Evolutionary conservation across 306 rosid genomes (phyloP).

Genomic region (Vachellia collinsii): DNA sequence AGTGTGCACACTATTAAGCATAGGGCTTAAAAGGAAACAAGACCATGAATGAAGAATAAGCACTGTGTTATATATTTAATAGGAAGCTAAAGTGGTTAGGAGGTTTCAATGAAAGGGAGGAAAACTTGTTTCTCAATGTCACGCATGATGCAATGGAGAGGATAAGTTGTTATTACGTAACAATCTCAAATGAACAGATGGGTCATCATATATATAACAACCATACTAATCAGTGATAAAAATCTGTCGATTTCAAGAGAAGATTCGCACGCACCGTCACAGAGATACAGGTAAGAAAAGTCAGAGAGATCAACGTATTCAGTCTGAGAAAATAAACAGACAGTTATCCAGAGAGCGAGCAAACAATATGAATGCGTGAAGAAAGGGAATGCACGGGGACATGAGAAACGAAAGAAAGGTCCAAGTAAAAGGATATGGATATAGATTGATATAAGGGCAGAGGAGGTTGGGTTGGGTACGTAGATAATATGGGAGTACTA

Average conservation of each 20-base stretch:
- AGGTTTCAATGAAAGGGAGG: background rate
- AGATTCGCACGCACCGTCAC: slow-evolving; percentile 6
- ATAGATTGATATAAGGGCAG: background rate
- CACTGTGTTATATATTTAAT: slow-evolving; percentile 2
- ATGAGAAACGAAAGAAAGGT: background rate
- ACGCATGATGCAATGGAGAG: slow-evolving; percentile 40
- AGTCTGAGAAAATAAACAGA: background rate
- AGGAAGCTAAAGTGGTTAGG: background rate
- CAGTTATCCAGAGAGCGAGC: background rate
- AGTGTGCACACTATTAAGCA: slow-evolving; percentile 33
- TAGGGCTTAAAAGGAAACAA: background rate
- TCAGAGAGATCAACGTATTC: background rate
- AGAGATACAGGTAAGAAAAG: background rate
- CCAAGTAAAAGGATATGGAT: background rate
- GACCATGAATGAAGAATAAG: background rate
- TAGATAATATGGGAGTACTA: slow-evolving; percentile 12
- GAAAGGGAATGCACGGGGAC: background rate
- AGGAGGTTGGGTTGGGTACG: background rate
- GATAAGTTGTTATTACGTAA: slow-evolving; percentile 10
- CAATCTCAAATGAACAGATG: background rate
- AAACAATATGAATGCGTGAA: background rate
- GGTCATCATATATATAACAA: background rate
- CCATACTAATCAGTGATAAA: background rate
- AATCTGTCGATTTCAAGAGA: background rate
- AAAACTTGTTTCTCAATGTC: background rate